Base-by-base conservation (phyloP, 1,139 yeast species). In the Komagataea norvegica region DNA sequence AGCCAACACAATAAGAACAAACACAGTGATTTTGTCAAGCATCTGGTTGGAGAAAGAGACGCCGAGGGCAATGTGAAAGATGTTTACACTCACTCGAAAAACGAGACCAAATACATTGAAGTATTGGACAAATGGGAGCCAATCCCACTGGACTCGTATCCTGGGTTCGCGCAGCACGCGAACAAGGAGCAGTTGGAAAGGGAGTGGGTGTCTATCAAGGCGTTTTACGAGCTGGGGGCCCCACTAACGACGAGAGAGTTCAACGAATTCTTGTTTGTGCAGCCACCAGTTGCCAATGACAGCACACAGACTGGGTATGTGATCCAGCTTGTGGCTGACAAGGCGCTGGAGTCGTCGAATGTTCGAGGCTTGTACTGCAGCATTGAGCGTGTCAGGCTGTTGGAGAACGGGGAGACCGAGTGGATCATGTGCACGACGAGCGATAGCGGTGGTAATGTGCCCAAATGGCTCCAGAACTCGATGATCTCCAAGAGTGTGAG, bases 391-490 rank as follows among this genome's bases (percentile, higher is more conserved):
- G 61, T 81, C 16, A 56, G 59, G 28, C 62, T 58, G 43, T 62
- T 70, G 31, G 56, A 57, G 14, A 66, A 57, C 9, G 60, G 64
- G 29, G 49, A 59, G 11, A 64, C 78, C 15, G 64, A 65, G 29
- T 82, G 93, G 93, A 52, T 62, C 7, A 78, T 81, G 86, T 54
- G 59, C 29, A 56, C 62, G 2, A 41, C 54, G 33, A 74, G 85
- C 38, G 78, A 73, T 41, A 80, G 88, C 2, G 77, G 81, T 19
- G 93, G 93, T 0, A 62, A 56, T 40, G 67, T 82, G 4, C 91
- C 91, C 1, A 61, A 70, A 30, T 79, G 80, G 76, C 40, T 82
- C 17, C 81, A 79, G 41, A 72, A 74, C 44, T 55, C 68, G 39
- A 64, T 74, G 32, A 69, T 81, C 38, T 71, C 77, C 3, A 65